Conservation (phyloP, 306 rosid genomes). For the Vigna trinervia region DNA sequence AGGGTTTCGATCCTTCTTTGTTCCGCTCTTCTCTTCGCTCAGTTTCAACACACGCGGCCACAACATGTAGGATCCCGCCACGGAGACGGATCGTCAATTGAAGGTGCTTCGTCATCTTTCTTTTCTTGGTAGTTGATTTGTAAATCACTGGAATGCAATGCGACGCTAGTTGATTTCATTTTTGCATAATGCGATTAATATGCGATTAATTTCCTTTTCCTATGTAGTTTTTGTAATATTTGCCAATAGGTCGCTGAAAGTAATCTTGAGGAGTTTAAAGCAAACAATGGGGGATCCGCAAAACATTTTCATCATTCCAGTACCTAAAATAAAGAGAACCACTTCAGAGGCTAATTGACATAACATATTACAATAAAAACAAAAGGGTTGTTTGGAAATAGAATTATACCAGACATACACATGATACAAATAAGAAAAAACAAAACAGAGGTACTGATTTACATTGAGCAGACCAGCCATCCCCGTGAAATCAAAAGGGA, state of each 20-base stretch:
- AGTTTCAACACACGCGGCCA: slow-evolving; percentile 91
- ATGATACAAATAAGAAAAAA: slow-evolving; percentile 7
- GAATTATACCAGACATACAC: not conserved
- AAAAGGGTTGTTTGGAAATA: not conserved
- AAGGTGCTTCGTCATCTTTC: slow-evolving; percentile 57
- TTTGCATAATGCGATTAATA: slow-evolving; percentile 4
- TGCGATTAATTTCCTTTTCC: too few relatives aligned
- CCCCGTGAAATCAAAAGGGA: slow-evolving; percentile 92
- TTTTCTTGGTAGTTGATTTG: slow-evolving; percentile 2
- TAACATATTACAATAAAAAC: slow-evolving; percentile 22
- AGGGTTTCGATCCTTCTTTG: slow-evolving; percentile 83
- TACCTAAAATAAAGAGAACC: slow-evolving; percentile 58
- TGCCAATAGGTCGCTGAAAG: too few relatives aligned
- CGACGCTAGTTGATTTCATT: not conserved
- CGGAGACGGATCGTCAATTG: slow-evolving; percentile 77
- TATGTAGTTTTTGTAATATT: too few relatives aligned
- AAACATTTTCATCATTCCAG: slow-evolving; percentile 89
- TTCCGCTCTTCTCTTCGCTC: slow-evolving; percentile 90
- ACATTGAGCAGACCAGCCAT: slow-evolving; percentile 97
- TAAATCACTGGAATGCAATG: slow-evolving; percentile 11
- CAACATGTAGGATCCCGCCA: slow-evolving; percentile 82
- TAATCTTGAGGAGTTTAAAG: too few relatives aligned
- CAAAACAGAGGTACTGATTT: slow-evolving; percentile 25
- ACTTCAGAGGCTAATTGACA: slow-evolving; percentile 27
- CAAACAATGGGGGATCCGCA: slow-evolving; percentile 42